phyloP scores from a whole-genome alignment of 495 filamentous ascomycete species.

The Parachaetomium inaequale region DNA sequence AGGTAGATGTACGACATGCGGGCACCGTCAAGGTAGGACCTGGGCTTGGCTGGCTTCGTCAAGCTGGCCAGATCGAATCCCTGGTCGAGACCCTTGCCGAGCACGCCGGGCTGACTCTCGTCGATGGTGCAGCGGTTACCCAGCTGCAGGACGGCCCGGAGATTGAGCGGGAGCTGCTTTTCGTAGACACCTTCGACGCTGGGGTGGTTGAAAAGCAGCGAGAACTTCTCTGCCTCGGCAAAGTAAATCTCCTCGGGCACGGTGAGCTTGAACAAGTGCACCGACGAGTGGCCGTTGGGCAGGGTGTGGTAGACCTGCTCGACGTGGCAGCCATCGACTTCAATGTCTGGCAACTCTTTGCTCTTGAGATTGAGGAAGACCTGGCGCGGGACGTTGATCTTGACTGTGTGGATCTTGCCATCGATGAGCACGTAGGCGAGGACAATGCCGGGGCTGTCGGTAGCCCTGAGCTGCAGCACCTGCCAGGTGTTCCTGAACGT shows the following conservation, averaged over 20 bases:
- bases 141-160: slow-evolving; percentile 80
- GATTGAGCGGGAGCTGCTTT: slow-evolving; percentile 77
- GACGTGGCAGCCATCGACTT: slow-evolving; percentile 79
- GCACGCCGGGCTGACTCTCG: slow-evolving; percentile 79
- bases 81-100: slow-evolving; percentile 87
- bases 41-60: slow-evolving; percentile 59
- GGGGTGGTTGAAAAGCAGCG: slow-evolving; percentile 78
- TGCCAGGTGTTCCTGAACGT: slow-evolving; percentile 93
- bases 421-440: slow-evolving; percentile 90
- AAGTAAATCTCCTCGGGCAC: slow-evolving; percentile 87
- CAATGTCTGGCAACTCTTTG: slow-evolving; percentile 81
- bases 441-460: slow-evolving; percentile 79
- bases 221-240: slow-evolving; percentile 74
- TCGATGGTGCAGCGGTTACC: slow-evolving; percentile 96
- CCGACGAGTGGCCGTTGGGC: slow-evolving; percentile 91
- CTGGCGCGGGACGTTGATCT: slow-evolving; percentile 82
- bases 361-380: slow-evolving; percentile 89
- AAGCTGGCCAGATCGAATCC: slow-evolving; percentile 86
- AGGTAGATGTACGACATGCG: slow-evolving; percentile 79
- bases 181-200: slow-evolving; percentile 98
- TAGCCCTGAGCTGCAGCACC: slow-evolving; percentile 77
- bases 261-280: slow-evolving; percentile 88
- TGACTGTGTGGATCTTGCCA: slow-evolving; percentile 80
- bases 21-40: slow-evolving; percentile 66
- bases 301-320: slow-evolving; percentile 90